A percentile compares a stretch with the other conserved stretches of the same genome.
Conservation (phyloP, 345 rosid species). For the Syzygium aqueum region DNA sequence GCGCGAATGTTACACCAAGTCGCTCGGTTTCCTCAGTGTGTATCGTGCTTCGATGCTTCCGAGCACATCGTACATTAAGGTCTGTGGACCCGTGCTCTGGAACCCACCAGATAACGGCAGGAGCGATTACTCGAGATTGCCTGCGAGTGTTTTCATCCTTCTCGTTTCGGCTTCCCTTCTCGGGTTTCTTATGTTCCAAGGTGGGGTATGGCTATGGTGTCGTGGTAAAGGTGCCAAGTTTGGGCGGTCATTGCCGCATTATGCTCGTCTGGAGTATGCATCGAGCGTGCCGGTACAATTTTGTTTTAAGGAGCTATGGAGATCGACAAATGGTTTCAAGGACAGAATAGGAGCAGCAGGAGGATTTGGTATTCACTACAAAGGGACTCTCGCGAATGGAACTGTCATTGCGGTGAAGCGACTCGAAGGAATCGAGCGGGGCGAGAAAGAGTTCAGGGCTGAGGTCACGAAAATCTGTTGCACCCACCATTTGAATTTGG, state of each 20-base stretch:
- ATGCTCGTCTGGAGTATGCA: conserved; percentile 58
- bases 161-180: conserved; percentile 27
- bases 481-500: conserved; percentile 59
- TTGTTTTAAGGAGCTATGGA: conserved; percentile 35
- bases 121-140: conserved; percentile 10
- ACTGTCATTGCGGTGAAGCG: conserved; percentile 42
- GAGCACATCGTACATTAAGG: conserved; percentile 53
- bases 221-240: conserved; percentile 31
- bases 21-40: conserved; percentile 28
- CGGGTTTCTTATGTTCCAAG: conserved; percentile 30
- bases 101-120: conserved; percentile 9
- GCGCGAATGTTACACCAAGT: conserved; percentile 39
- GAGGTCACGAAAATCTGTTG: conserved; percentile 53
- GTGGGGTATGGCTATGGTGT: conserved; percentile 56
- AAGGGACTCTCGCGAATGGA: conserved; percentile 34
- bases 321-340: conserved; percentile 37
- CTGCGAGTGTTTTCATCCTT: conserved; percentile 21
- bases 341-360: conserved; percentile 47
- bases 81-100: conserved; percentile 41
- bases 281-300: conserved; percentile 52
- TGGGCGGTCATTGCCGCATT: conserved; percentile 35
- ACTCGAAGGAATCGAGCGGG: conserved; percentile 37
- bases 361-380: conserved; percentile 48
- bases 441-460: conserved; percentile 42
- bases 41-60: conserved; percentile 46